Base-by-base conservation (phyloP, 2,329 filamentous ascomycete species). In the Beauveria sp. region DNA sequence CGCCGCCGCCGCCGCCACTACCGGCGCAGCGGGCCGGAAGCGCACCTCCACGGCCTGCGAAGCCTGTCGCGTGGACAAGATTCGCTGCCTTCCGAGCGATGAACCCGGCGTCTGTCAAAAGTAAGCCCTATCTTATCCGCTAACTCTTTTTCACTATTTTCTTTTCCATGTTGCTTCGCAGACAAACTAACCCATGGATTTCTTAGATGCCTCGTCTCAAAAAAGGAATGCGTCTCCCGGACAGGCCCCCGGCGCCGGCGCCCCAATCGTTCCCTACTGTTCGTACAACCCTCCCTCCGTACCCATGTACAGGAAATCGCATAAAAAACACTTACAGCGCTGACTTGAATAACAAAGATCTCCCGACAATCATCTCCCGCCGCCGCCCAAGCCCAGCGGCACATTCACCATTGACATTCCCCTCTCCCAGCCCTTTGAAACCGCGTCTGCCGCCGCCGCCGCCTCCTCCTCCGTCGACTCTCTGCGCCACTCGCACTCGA, bases 331-430 rank as follows among this genome's bases (percentile, higher is more conserved):
- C 5, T 14, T 14, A 1, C 1, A 14, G 34, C 34, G 34, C 34
- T 38, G 34, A 38, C 34, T 38, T 5, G 34, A 34, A 38, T 1
- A 38, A 38, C 3, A 38, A 18, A 56, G 55, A 45, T 12, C 62
- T 63, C 53, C 69, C 66, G 55, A 9, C 10, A 22, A 51, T 28
- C 10, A 50, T 10, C 55, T 50, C 40, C 69, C 68, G 6, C 72
- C 70, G 22, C 72, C 73, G 1, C 70, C 78, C 3, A 73, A 73
- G 3, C 76, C 77, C 0, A 77, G 78, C 65, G 78, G 78, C 73
- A 83, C 77, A 18, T 81, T 82, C 67, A 80, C 75, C 66, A 81
- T 82, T 67, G 77, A 83, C 71, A 81, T 81, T 67, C 73, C 76
- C 59, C 74, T 83, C 67, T 71, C 77, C 0, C 71, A 69, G 6